Percentiles rank a stretch among this genome's conserved stretches.
Evolutionary conservation across 2,329 filamentous ascomycete genomes (phyloP).

Genomic region (Amphichorda felina): DNA sequence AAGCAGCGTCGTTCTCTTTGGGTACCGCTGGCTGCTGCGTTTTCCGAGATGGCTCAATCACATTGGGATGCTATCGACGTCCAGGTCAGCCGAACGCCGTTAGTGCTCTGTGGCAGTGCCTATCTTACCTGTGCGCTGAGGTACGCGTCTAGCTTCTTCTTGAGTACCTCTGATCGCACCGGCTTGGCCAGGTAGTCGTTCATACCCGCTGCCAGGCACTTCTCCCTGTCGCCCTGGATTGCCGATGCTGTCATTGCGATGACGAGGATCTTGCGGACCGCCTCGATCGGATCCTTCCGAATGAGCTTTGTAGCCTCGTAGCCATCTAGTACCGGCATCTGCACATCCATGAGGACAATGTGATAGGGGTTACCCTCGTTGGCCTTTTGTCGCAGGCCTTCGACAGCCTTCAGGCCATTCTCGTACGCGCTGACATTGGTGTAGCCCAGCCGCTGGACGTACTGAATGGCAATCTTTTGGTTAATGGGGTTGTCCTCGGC

Average conservation of each 20-base stretch:
- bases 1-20: neutral
- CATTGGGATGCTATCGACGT: neutral
- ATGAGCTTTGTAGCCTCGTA: constrained; percentile 84
- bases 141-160: constrained; percentile 62
- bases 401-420: constrained; percentile 79
- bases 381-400: constrained; percentile 66
- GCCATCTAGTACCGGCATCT: constrained; percentile 89
- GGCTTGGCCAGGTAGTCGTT: constrained; percentile 96
- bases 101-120: neutral
- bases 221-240: constrained; percentile 88
- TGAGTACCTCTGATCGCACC: constrained; percentile 78
- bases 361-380: constrained; percentile 69
- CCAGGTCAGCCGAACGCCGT: neutral
- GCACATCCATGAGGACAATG: constrained; percentile 88
- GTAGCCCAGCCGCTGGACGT: constrained; percentile 77
- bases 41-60: neutral
- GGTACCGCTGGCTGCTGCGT: neutral
- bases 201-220: constrained; percentile 93
- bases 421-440: constrained; percentile 73
- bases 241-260: constrained; percentile 96
- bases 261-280: constrained; percentile 73
- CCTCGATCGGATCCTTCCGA: constrained; percentile 62
- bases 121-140: constrained; percentile 24
- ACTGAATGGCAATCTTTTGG: constrained; percentile 85
- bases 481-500: constrained; percentile 95